phyloP scores from a whole-genome alignment of 1,284 basidiomycete genomes.

The Cutaneotrichosporon cutaneum region DNA sequence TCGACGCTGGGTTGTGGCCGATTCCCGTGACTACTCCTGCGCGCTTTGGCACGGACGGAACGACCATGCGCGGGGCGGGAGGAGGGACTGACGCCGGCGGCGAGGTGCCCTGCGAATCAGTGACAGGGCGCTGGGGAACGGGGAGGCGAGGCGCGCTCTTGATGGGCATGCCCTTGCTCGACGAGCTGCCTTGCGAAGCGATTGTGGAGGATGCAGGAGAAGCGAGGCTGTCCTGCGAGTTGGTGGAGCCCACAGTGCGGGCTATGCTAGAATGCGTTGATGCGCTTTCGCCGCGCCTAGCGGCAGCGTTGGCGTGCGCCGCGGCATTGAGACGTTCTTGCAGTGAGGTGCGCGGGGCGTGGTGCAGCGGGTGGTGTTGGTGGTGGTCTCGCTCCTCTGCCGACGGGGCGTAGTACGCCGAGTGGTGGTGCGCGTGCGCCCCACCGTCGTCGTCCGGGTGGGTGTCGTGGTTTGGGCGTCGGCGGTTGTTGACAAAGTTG shows the following conservation, averaged over 20 bases:
- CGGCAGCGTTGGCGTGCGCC: slow-evolving; percentile 19
- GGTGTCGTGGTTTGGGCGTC: slow-evolving; percentile 13
- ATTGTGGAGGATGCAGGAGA: slow-evolving; percentile 1
- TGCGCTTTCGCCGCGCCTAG: background rate
- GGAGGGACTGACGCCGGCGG: background rate
- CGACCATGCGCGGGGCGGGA: slow-evolving; percentile 38
- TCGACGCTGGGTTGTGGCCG: slow-evolving; percentile 7
- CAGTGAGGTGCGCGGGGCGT: slow-evolving; percentile 18
- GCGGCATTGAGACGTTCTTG: slow-evolving; percentile 46
- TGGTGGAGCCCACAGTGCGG: background rate
- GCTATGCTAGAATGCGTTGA: background rate
- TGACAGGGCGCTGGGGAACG: background rate
- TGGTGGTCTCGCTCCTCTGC: slow-evolving; percentile 25
- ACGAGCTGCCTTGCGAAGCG: background rate
- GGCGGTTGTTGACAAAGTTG: slow-evolving; percentile 58
- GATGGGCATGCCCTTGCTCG: background rate
- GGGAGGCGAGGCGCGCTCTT: background rate
- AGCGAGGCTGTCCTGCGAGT: background rate
- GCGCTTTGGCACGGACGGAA: slow-evolving; percentile 45
- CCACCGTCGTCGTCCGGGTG: slow-evolving; percentile 18
- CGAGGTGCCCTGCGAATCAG: background rate
- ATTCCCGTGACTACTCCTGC: slow-evolving; percentile 45
- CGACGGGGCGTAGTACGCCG: slow-evolving; percentile 35
- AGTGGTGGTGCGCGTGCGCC: background rate
- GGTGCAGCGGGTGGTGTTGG: background rate